phyloP scores from a whole-genome alignment of 768 basidiomycete species.

The Podaxis carcinomalis region DNA sequence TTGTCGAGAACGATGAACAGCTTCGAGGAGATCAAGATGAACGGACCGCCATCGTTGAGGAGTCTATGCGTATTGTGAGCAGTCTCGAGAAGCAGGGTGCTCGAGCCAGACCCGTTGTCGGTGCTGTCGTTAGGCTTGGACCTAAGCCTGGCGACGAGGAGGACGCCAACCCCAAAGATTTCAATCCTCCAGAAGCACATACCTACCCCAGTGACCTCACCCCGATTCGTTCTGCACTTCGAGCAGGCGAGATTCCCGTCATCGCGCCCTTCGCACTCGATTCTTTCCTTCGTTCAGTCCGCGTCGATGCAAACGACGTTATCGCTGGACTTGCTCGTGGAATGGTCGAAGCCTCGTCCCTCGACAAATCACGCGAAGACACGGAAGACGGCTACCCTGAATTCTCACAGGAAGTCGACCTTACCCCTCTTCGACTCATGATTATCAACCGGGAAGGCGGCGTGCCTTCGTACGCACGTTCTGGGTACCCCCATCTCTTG shows the following conservation, averaged over 20 bases:
- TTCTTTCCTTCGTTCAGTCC: conserved; percentile 80
- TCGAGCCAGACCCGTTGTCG: conserved; percentile 82
- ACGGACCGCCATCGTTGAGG: conserved; percentile 61
- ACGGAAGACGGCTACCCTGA: conserved; percentile 31
- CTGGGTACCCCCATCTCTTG: conserved; percentile 90
- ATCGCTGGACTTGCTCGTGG: conserved; percentile 83
- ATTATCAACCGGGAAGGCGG: conserved; percentile 97
- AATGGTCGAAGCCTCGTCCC: conserved; percentile 59
- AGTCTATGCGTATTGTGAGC: conserved; percentile 81
- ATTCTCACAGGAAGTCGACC: conserved; percentile 57
- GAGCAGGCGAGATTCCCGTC: conserved; percentile 94
- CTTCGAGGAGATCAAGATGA: conserved; percentile 66
- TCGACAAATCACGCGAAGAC: conserved; percentile 24
- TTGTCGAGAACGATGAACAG: conserved; percentile 85
- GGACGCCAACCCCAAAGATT: conserved; percentile 23
- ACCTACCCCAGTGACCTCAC: conserved; percentile 76
- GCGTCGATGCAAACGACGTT: conserved; percentile 85
- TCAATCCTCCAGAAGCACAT: conserved; percentile 66
- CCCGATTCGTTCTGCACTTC: conserved; percentile 83
- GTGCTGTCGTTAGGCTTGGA: conserved; percentile 79
- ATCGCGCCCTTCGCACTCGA: conserved; percentile 91
- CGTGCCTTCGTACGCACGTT: conserved; percentile 94
- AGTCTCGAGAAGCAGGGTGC: conserved; percentile 84
- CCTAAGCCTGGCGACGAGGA: conserved; percentile 56
- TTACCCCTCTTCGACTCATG: conserved; percentile 94